Evolutionary conservation across 176 grass and related monocot species (phyloP).

Genomic region (Aegilops longissima): DNA sequence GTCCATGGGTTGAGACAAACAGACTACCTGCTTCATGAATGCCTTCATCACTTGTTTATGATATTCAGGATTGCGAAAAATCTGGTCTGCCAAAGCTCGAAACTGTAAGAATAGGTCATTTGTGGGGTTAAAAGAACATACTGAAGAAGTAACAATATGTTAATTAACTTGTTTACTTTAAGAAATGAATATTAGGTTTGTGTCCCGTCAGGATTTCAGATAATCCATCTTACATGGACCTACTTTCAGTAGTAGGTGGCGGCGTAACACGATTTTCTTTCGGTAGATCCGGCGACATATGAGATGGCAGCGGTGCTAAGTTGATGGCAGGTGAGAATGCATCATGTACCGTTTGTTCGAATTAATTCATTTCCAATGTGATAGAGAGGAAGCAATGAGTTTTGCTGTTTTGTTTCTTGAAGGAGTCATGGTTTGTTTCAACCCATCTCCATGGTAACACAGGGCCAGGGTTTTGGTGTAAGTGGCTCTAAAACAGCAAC

Average conservation of each 20-base stretch:
- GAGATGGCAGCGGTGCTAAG: too few species aligned
- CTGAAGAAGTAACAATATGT: neutral
- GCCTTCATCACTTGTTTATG: slow-evolving; percentile 58
- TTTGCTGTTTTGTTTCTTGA: too few species aligned
- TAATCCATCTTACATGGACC: neutral
- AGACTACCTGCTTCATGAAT: slow-evolving; percentile 72
- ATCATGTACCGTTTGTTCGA: too few species aligned
- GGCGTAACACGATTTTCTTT: too few species aligned
- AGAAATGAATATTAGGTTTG: neutral
- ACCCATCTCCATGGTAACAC: too few species aligned
- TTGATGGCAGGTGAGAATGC: too few species aligned
- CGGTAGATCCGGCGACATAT: too few species aligned
- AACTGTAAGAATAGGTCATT: slow-evolving; percentile 54
- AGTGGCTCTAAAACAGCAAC: too few species aligned
- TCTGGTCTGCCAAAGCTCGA: slow-evolving; percentile 92
- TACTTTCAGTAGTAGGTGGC: neutral
- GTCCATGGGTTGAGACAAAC: neutral
- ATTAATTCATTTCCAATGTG: too few species aligned
- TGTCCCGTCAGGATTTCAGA: neutral
- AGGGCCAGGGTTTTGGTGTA: too few species aligned
- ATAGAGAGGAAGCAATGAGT: too few species aligned
- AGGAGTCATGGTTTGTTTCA: too few species aligned
- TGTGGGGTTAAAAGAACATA: neutral
- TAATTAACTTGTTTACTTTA: neutral
- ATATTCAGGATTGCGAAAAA: slow-evolving; percentile 44